Evolutionary conservation across 2,329 filamentous ascomycete species (phyloP), one percentile per base, ranked within the genome.

Genomic region (Alternaria panax): DNA sequence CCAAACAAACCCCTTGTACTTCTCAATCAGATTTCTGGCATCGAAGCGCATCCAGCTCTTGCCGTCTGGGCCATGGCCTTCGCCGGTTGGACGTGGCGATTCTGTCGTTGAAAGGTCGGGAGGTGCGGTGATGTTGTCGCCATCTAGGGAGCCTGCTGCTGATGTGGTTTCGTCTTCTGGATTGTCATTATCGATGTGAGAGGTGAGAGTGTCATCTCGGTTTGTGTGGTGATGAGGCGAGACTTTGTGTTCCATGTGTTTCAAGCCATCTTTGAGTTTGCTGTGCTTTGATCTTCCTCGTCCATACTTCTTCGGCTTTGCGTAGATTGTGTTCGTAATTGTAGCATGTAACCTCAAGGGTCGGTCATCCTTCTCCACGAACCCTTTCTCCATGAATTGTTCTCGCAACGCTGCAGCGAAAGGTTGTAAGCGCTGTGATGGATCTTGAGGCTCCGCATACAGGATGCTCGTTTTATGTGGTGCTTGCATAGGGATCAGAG

Each of bases 281-380:
- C 36, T 28, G 18, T 47, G 59, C 57, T 63, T 70, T 34, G 60
- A 24, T 16, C 64, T 51, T 36, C 62, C 64, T 65, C 84, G 55
- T 16, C 61, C 47, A 51, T 70, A 70, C 51, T 67, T 73, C 51
- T 67, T 73, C 5, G 76, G 77, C 71, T 84, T 86, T 42, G 88
- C 87, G 74, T 97, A 96, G 14, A 93, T 86, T 0, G 93, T 96
- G 76, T 97, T 97, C 51, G 95, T 79, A 4, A 97, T 80, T 0
- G 94, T 97, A 18, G 92, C 92, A 74, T 97, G 94, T 51, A 97
- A 79, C 20, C 91, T 84, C 62, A 97, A 76, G 7, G 87, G 85
- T 54, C 92, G 81, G 12, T 80, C 78, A 25, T 91, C 88, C 1
- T 81, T 79, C 0, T 82, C 73, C 71, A 93, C 79, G 9, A 91